A percentile compares a stretch with the other conserved stretches of the same genome.
Conservation (phyloP, 768 basidiomycete genomes). For the Cystobasidium ongulense region DNA sequence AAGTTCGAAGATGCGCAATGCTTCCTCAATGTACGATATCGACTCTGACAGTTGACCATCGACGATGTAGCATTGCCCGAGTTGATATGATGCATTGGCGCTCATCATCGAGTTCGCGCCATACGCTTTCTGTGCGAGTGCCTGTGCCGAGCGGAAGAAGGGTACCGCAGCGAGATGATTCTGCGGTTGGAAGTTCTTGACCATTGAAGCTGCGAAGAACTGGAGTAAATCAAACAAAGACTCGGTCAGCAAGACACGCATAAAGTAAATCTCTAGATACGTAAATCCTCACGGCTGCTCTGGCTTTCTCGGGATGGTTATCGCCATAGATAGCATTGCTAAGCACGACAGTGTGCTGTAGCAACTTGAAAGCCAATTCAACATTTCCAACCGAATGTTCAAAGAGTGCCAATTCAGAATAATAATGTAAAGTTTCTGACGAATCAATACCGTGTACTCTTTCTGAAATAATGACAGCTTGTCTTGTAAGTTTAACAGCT, state of each 20-base stretch:
- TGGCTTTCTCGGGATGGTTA: conserved; percentile 46
- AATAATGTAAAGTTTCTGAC: conserved; percentile 47
- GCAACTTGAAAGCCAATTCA: conserved; percentile 43
- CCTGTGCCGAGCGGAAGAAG: conserved; percentile 43
- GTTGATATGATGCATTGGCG: conserved; percentile 45
- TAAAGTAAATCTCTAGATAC: background rate
- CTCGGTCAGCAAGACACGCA: background rate
- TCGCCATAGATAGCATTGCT: conserved; percentile 47
- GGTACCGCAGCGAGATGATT: conserved; percentile 43
- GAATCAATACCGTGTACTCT: conserved; percentile 47
- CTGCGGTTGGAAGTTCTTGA: conserved; percentile 40
- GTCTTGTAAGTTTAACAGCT: conserved; percentile 46
- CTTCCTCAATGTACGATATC: conserved; percentile 41
- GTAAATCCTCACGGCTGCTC: conserved; percentile 44
- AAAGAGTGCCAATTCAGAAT: conserved; percentile 48
- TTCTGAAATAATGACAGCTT: conserved; percentile 49
- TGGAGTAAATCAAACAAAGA: conserved; percentile 28
- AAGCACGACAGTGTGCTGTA: conserved; percentile 46
- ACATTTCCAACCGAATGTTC: conserved; percentile 47
- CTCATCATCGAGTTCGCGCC: conserved; percentile 45
- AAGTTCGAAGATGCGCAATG: conserved; percentile 43
- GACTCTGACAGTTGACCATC: conserved; percentile 44
- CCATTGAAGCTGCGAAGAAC: conserved; percentile 45
- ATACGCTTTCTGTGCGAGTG: conserved; percentile 42
- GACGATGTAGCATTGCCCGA: conserved; percentile 48